phyloP scores from a whole-genome alignment of 768 basidiomycete genomes.

The Pholiota conissans region DNA sequence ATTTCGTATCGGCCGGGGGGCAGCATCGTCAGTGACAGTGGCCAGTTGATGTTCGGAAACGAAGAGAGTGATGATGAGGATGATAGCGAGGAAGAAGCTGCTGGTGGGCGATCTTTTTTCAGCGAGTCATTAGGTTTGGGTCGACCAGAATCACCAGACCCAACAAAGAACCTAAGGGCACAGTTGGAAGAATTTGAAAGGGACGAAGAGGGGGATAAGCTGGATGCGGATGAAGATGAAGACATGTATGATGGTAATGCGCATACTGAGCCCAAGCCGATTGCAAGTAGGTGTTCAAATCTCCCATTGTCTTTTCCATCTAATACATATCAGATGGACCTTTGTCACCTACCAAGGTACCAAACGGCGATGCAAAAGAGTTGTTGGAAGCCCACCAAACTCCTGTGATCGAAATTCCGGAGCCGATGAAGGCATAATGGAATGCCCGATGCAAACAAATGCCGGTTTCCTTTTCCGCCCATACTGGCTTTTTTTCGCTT shows the following conservation, averaged over 20 bases:
- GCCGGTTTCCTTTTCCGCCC: not conserved
- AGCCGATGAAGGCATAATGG: slow-evolving; percentile 16
- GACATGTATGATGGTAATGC: slow-evolving; percentile 40
- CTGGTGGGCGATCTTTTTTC: slow-evolving; percentile 45
- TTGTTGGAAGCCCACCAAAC: slow-evolving; percentile 13
- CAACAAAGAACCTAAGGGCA: slow-evolving; percentile 56
- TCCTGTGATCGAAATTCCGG: slow-evolving; percentile 19
- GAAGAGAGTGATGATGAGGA: slow-evolving; percentile 68
- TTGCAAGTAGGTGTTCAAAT: slow-evolving; percentile 2
- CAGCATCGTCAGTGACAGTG: slow-evolving; percentile 48
- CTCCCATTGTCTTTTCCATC: not conserved
- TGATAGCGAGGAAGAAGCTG: slow-evolving; percentile 44
- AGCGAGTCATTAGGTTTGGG: slow-evolving; percentile 46
- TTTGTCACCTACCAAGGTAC: slow-evolving; percentile 14
- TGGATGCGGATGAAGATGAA: slow-evolving; percentile 31
- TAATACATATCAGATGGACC: not conserved
- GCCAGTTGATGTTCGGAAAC: slow-evolving; percentile 62
- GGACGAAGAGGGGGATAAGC: slow-evolving; percentile 33
- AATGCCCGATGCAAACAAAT: not conserved
- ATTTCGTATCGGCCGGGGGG: slow-evolving; percentile 64
- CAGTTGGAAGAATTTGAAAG: slow-evolving; percentile 65
- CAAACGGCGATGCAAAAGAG: slow-evolving; percentile 21
- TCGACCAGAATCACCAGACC: slow-evolving; percentile 47
- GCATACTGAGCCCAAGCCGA: slow-evolving; percentile 13
- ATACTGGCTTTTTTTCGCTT: not conserved